Percentiles rank a stretch among this genome's conserved stretches.
Conservation (phyloP, 2,329 filamentous ascomycete species). For the Fonsecaea pedrosoi region DNA sequence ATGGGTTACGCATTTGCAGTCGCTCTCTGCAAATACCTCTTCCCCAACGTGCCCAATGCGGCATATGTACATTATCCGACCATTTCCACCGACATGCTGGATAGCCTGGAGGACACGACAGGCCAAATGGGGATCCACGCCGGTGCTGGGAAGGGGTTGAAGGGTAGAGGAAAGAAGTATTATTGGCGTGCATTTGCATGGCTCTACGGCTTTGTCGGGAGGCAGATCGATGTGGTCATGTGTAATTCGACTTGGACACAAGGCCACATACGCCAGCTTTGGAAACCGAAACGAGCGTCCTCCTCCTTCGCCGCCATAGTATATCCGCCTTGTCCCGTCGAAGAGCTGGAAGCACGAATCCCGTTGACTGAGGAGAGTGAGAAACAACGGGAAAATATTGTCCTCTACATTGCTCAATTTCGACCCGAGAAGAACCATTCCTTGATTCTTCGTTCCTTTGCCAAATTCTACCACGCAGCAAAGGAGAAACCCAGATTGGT, state of each 20-base stretch:
- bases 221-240: slow-evolving; percentile 90
- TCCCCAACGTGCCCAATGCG: slow-evolving; percentile 78
- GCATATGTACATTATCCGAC: slow-evolving; percentile 98
- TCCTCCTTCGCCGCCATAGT: slow-evolving; percentile 71
- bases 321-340: slow-evolving; percentile 90
- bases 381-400: slow-evolving; percentile 69
- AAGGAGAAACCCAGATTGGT: slow-evolving; percentile 68
- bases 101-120: slow-evolving; percentile 72
- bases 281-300: slow-evolving; percentile 61
- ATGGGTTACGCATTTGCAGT: slow-evolving; percentile 97
- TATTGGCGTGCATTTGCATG: slow-evolving; percentile 90
- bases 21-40: slow-evolving; percentile 80
- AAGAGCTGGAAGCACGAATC: slow-evolving; percentile 78
- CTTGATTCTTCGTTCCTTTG: slow-evolving; percentile 83
- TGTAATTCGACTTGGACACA: slow-evolving; percentile 97
- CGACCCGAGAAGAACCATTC: slow-evolving; percentile 96
- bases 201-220: slow-evolving; percentile 82
- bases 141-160: slow-evolving; percentile 75
- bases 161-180: slow-evolving; percentile 72
- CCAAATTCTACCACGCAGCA: slow-evolving; percentile 70
- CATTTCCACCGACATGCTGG: slow-evolving; percentile 97
- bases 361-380: slow-evolving; percentile 69
- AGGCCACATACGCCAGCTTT: slow-evolving; percentile 77
- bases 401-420: slow-evolving; percentile 97
- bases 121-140: slow-evolving; percentile 79